Evolutionary conservation across 179 eudicot species (phyloP).

Genomic region (Camellia oleifera): DNA sequence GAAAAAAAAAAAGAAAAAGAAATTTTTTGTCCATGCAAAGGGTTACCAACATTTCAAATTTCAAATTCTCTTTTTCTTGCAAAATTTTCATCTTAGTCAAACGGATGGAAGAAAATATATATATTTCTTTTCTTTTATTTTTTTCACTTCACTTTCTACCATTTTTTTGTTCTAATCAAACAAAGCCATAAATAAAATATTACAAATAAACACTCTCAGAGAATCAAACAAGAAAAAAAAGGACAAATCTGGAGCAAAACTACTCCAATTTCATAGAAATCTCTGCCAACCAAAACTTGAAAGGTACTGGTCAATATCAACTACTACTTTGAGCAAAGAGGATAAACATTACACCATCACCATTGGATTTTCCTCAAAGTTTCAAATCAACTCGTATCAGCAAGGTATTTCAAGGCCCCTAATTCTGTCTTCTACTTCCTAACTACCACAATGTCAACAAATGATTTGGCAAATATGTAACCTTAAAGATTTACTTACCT

Average conservation of each 20-base stretch:
- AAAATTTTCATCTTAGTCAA: too few relatives aligned
- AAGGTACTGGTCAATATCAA: neutral
- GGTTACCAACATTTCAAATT: too few relatives aligned
- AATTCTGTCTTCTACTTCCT: neutral
- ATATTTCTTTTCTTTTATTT: neutral
- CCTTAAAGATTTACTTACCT: conserved; percentile 41
- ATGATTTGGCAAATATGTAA: neutral
- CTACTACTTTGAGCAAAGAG: neutral
- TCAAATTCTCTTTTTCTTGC: too few relatives aligned
- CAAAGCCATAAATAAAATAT: neutral
- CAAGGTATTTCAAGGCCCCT: neutral
- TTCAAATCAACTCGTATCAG: neutral
- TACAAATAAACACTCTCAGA: neutral
- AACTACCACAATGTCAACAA: neutral
- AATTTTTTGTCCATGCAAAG: too few relatives aligned
- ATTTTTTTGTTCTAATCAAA: too few relatives aligned
- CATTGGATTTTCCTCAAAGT: neutral
- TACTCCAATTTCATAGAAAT: neutral
- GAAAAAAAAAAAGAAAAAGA: too few relatives aligned
- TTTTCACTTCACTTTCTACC: too few relatives aligned
- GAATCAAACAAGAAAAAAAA: neutral
- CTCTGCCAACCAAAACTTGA: neutral
- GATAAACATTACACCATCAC: neutral
- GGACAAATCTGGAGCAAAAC: neutral
- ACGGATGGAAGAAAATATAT: too few relatives aligned